Evolutionary conservation across 352 stramenopile genomes (phyloP).

Genomic region (Phytophthora brassicae): DNA sequence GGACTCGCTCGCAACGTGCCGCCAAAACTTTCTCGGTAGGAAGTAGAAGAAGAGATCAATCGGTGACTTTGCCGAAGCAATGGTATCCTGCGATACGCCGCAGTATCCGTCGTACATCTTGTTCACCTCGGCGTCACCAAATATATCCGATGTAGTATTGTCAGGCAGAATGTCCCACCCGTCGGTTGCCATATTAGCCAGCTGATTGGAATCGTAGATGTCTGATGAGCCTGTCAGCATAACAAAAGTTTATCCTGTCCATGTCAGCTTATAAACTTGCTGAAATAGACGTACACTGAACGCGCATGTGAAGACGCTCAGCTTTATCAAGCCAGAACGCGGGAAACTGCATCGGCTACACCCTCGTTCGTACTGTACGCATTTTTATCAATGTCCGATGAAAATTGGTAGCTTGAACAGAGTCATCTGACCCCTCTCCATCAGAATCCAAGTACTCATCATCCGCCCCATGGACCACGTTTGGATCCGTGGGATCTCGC

Average conservation of each 20-base stretch:
- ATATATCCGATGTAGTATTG: neutral
- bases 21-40: slow-evolving; percentile 13
- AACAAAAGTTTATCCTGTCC: neutral
- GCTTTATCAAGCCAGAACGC: neutral
- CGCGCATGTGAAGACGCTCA: neutral
- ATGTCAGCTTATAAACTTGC: neutral
- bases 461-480: no score
- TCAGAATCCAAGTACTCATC: no score
- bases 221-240: slow-evolving; percentile 3
- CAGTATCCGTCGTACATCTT: neutral
- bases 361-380: no score
- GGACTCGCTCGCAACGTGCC: slow-evolving; percentile 9
- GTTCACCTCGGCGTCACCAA: neutral
- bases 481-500: no score
- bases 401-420: no score
- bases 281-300: neutral
- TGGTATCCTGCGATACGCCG: neutral
- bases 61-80: neutral
- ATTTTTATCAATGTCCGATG: no score
- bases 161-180: neutral
- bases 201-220: neutral
- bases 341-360: neutral
- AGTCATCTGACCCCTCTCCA: no score
- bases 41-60: slow-evolving; percentile 11
- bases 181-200: neutral